Base-by-base conservation (phyloP, 2,329 filamentous ascomycete species). In the Xylaria polymorpha region DNA sequence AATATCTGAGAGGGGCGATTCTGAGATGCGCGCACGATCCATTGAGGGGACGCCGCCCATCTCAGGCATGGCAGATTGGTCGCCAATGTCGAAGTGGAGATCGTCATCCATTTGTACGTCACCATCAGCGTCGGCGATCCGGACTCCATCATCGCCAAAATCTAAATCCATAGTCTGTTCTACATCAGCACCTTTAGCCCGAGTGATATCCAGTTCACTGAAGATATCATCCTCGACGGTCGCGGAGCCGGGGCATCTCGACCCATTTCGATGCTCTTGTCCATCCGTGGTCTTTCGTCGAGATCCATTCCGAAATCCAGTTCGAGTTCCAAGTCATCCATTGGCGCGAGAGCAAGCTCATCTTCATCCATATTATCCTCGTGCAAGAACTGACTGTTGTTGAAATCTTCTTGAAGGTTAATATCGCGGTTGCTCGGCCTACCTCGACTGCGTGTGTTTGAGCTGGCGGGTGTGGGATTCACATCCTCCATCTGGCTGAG, bases 191-290 rank as follows among this genome's bases (percentile, higher is more conserved):
- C 86, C 86, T 74, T 91, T 90, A 66, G 87, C 82, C 56, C 83
- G 84, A 10, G 86, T 83, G 5, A 88, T 81, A 72, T 91, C 89
- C 44, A 91, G 77, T 66, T 93, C 90, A 71, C 87, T 87, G 69
- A 91, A 83, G 62, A 94, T 88, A 72, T 92, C 90, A 46, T 93
- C 90, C 72, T 93, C 92, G 22, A 91, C 81, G 1, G 84, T 55
- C 88, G 86, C 29, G 91, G 85, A 18, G 88, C 85, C 4, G 92
- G 90, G 22, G 92, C 94, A 74, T 97, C 91, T 90, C 95, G 92
- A 77, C 95, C 96, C 74, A 94, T 86, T 90, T 99, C 96, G 67
- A 98, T 90, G 76, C 91, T 96, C 69, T 83, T 82, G 68, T 88
- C 87, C 71, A 81, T 78, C 71, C 81, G 78, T 67, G 81, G 87